These are phyloP conservation scores for Pythium dissotocum DNA, from an alignment of 352 stramenopile species.

Conservation along the genomic window DNA sequence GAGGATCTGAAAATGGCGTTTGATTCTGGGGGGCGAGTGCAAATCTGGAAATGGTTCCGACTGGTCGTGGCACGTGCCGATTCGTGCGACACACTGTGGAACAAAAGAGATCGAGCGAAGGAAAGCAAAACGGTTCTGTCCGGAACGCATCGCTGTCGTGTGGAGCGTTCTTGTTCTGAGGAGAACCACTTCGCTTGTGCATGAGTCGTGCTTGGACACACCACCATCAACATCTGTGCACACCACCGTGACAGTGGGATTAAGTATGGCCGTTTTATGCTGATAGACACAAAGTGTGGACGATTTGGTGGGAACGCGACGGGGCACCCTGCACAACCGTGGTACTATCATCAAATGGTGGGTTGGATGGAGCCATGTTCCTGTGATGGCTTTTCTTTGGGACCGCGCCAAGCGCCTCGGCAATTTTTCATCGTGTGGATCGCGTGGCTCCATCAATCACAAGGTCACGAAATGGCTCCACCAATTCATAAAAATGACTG, in stretches of 20 bases:
- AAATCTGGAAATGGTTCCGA: background rate
- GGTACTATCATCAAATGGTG: background rate
- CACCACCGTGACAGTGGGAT: background rate
- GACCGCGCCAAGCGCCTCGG: background rate
- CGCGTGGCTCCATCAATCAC: background rate
- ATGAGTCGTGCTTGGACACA: background rate
- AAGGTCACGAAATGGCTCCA: background rate
- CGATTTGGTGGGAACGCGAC: too few relatives aligned
- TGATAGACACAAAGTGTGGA: background rate
- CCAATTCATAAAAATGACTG: background rate
- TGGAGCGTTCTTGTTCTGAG: background rate
- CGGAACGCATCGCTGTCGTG: background rate
- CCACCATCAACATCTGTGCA: background rate
- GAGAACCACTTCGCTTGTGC: background rate
- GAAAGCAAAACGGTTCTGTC: background rate
- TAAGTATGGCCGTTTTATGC: background rate
- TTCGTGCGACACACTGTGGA: background rate
- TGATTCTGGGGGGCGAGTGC: background rate
- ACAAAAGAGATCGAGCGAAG: too few relatives aligned
- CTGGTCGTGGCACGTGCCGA: too few relatives aligned
- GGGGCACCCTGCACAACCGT: background rate
- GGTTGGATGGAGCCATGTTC: background rate
- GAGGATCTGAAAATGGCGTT: background rate
- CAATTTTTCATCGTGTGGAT: background rate
- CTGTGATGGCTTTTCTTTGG: background rate